Evolutionary conservation across 352 stramenopile species (phyloP), one percentile per base, ranked within the genome.

Genomic region (Phytophthora aleatoria): DNA sequence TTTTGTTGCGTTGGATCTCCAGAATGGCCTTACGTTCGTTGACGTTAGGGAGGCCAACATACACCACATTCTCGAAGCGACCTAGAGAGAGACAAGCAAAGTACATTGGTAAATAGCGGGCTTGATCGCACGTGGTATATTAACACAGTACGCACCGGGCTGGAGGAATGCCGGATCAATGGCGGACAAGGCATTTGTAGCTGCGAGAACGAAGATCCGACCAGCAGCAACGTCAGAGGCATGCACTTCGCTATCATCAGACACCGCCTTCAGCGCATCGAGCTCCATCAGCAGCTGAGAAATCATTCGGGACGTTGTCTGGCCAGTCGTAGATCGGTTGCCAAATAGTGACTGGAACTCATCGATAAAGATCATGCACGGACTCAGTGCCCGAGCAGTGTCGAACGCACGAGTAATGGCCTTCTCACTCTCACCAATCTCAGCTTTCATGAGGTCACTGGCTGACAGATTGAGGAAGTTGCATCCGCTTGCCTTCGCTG

Each of bases 281-380:
- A 96, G 81, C 69, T 96, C 87, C 49, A 94, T 79, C 3, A 96
- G 64, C 15, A 96, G 53, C 58, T 95, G 87, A 20, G 87, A 96
- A 64, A 92, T 94, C 85, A 96, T 94, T 7, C 85, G 58, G 4
- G 84, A 90, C 4, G 81, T 94, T 41, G 85, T 92, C 72, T 92
- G 61, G 16, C 87, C 87, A 39, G 83, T 79, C 0, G 83, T 92
- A n/a, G 74, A 79, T 48, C 87, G 79, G 35, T 83, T 91, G 4
- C 85, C 87, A 60, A 96, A 96, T 0, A 96, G 57, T 9, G 88
- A 93, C 61, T 96, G 85, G 55, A 96, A 95, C 64, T 96, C 88
- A 50, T 96, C 88, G 38, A 96, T 91, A 61, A 96, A 96, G 6
- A 96, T 61, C 72, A 96, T 85, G 51, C 88, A 96, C 13, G 88